Conservation (phyloP, 2,329 filamentous ascomycete species). For the Trichoderma guizhouense region DNA sequence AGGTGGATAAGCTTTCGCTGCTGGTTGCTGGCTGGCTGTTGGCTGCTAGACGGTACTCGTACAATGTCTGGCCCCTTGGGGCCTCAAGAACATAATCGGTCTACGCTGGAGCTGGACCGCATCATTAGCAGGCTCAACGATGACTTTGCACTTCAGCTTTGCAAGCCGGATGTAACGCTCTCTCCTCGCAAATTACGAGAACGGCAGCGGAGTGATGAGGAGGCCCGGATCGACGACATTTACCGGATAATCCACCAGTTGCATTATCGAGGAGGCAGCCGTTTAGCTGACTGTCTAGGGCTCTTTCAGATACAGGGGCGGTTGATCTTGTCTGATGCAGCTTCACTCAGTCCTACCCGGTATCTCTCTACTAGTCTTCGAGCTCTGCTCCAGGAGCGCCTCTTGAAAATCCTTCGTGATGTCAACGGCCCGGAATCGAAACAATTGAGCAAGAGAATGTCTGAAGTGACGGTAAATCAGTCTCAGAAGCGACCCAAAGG, state of each 20-base stretch:
- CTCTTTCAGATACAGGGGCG: slow-evolving; percentile 22
- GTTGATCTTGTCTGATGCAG: not conserved
- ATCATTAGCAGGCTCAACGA: slow-evolving; percentile 28
- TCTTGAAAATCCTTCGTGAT: slow-evolving; percentile 23
- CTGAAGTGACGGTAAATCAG: slow-evolving; percentile 23
- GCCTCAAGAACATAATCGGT: not conserved
- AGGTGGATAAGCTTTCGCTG: not conserved
- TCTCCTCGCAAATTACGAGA: slow-evolving; percentile 27
- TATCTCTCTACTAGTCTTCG: slow-evolving; percentile 16
- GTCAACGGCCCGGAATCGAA: not conserved
- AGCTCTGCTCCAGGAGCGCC: slow-evolving; percentile 26
- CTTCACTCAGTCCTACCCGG: not conserved
- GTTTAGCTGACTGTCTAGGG: slow-evolving; percentile 24
- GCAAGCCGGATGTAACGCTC: slow-evolving; percentile 24
- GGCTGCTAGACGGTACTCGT: not conserved
- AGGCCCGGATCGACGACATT: slow-evolving; percentile 25
- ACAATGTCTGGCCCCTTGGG: not conserved
- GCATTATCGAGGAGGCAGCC: slow-evolving; percentile 22
- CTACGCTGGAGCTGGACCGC: slow-evolving; percentile 20
- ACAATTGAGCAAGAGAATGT: slow-evolving; percentile 23
- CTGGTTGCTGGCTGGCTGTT: not conserved
- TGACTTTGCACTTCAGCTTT: slow-evolving; percentile 27
- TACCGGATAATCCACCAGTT: slow-evolving; percentile 24
- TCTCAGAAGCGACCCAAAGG: slow-evolving; percentile 15
- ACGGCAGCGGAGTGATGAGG: slow-evolving; percentile 24